Base-by-base conservation (phyloP, 139 green algal species). In the Chlorella sp. region DNA sequence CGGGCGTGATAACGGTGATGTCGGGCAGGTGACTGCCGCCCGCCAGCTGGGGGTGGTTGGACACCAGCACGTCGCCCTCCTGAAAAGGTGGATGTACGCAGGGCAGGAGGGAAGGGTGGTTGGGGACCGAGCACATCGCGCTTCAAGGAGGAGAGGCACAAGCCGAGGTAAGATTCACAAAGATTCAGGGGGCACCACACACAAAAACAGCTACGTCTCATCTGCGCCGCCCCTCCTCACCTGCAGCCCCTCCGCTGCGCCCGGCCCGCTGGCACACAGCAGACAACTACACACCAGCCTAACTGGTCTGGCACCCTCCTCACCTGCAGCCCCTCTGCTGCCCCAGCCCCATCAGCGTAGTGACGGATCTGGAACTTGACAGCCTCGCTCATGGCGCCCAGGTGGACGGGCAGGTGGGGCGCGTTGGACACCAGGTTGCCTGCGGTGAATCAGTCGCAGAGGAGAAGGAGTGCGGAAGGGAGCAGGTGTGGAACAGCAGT, bases 1-100 rank as follows among this genome's bases (percentile, higher is more conserved):
- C 96, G 17, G 97, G 97, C 9, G 97, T 99, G 86, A 99, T 96
- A 69, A 98, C 97, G 6, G 97, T 99, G 89, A 99, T 99, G 94
- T 99, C 97, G 0, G 97, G 97, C 70, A 99, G 92, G 90, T 99
- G 97, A 80, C 88, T 95, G 54, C 97, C 97, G 16, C 97, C 97
- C 38, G 96, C 96, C 17, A 94, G 87, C 85, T 97, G 92, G 0
- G 97, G 97, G 90, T 99, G 95, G 90, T 99, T 99, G 84, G 90
- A 94, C 40, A 97, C 89, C 78, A 99, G 88, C 75, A 99, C 96
- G 77, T 99, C 97, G 16, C 97, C 97, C 82, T 96, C 86, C 26
- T 92, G 58, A 30, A 86, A 3, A 65, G 56, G 56, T 65, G 56
- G 56, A 20, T 3, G 9, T 3, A 20, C 30, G 56, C 22, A n/a